These are phyloP conservation scores for Leishmania tropica DNA, from an alignment of 208 protist species.

Conservation along the genomic window DNA sequence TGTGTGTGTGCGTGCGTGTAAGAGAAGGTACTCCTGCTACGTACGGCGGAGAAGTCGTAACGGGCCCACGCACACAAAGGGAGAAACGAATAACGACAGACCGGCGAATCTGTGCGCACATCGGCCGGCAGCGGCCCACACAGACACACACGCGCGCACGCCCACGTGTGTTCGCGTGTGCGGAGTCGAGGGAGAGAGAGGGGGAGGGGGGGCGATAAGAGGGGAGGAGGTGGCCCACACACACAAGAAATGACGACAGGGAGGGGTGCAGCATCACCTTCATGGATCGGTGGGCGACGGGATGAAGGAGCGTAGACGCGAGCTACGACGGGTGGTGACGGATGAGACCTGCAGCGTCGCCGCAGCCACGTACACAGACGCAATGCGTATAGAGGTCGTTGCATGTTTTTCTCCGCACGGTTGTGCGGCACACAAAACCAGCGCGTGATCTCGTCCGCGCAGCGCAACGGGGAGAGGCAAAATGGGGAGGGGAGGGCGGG, in stretches of 20 bases:
- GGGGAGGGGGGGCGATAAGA: neutral
- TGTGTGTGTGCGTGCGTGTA: constrained; percentile 5
- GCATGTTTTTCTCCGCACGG: neutral
- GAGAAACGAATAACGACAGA: neutral
- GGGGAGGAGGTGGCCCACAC: neutral
- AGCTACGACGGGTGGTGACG: neutral
- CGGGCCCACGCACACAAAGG: constrained; percentile 7
- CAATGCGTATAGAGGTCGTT: neutral
- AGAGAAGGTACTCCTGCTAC: neutral
- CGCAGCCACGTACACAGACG: neutral
- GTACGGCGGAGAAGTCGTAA: neutral
- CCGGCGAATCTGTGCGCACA: neutral
- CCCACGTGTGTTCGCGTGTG: neutral
- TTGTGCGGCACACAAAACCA: neutral
- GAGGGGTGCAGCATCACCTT: neutral
- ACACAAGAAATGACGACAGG: neutral
- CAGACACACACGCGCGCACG: neutral
- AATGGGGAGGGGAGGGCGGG: no score
- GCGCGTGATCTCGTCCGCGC: neutral
- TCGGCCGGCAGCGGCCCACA: neutral
- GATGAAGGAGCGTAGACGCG: no score
- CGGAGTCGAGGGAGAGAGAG: neutral
- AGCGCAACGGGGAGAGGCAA: neutral
- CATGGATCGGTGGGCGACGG: no score
- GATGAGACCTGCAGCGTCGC: neutral